These are phyloP conservation scores for Anisodus acutangulus DNA, from an alignment of 257 asterid genomes.

Conservation along the genomic window DNA sequence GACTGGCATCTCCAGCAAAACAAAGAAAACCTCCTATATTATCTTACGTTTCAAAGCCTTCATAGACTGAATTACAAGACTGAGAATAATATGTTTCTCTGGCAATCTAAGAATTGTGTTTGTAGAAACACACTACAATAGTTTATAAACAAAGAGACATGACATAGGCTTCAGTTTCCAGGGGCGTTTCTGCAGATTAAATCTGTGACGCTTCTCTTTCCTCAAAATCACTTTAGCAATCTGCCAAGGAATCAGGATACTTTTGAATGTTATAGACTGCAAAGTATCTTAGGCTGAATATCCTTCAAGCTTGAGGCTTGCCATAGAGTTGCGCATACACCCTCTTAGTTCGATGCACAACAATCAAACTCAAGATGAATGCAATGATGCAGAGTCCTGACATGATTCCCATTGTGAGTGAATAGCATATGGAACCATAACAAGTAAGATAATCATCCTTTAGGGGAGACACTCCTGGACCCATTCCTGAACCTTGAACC, in stretches of 20 bases:
- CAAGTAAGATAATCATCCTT: slow-evolving; percentile 43
- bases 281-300: neutral
- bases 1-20: slow-evolving; percentile 12
- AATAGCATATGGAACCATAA: slow-evolving; percentile 47
- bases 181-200: neutral
- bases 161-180: neutral
- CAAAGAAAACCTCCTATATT: slow-evolving; percentile 4
- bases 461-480: slow-evolving; percentile 3
- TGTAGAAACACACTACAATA: neutral
- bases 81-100: neutral
- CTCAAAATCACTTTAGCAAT: neutral
- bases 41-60: neutral
- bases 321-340: slow-evolving; percentile 48
- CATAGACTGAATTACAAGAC: slow-evolving; percentile 18
- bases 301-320: slow-evolving; percentile 33
- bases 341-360: slow-evolving; percentile 53
- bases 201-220: neutral
- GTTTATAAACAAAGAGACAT: neutral
- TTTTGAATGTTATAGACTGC: neutral
- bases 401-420: slow-evolving; percentile 50
- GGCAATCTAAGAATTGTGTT: neutral
- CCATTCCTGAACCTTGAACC: neutral
- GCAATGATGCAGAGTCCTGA: slow-evolving; percentile 49
- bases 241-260: slow-evolving; percentile 15
- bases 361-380: slow-evolving; percentile 44